Base-by-base conservation (phyloP, 2,329 filamentous ascomycete genomes). In the Cladosporium colombiae region DNA sequence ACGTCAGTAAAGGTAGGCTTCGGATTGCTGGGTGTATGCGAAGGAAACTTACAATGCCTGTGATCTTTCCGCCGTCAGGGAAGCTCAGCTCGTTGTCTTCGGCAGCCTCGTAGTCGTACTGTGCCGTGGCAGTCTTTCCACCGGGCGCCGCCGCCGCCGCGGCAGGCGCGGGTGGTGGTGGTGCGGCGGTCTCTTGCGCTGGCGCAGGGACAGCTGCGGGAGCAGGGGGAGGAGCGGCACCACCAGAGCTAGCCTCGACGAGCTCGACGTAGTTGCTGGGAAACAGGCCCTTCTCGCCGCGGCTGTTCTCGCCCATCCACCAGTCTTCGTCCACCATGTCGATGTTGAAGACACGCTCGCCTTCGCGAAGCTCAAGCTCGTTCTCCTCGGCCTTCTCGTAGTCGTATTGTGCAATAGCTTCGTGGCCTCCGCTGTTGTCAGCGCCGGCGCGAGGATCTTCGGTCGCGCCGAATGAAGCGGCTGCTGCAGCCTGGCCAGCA, bases 331-430 rank as follows among this genome's bases (percentile, higher is more conserved):
- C 95, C 2, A 99, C 92, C 91, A 96, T 96, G 69, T 98, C 92
- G 73, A 99, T 97, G 76, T 97, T 90, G 27, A 86, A 93, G 44
- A 99, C 90, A 69, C 89, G 87, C 73, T 97, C 91, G 68, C 93
- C 93, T 79, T 99, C 95, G 29, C 86, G 84, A 21, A 99, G 85
- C 70, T 97, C 93, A 65, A 99, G 87, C 80, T 99, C 95, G 74
- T 99, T 99, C 71, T 97, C 93, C 78, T 99, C 95, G 1, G 93
- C 93, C 81, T 96, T 97, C 74, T 97, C 94, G 75, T 99, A 99
- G 76, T 99, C 95, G 77, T 95, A 99, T 74, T 95, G 89, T 40
- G 95, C 87, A 65, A 96, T 74, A 1, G 95, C 95, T 57, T 88
- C 88, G 75, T 89, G 86, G 62, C 90, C 90, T 40, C 85, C 85